Conservation (phyloP, 73 alveolate genomes). For the Tetrahymena elliotti region DNA sequence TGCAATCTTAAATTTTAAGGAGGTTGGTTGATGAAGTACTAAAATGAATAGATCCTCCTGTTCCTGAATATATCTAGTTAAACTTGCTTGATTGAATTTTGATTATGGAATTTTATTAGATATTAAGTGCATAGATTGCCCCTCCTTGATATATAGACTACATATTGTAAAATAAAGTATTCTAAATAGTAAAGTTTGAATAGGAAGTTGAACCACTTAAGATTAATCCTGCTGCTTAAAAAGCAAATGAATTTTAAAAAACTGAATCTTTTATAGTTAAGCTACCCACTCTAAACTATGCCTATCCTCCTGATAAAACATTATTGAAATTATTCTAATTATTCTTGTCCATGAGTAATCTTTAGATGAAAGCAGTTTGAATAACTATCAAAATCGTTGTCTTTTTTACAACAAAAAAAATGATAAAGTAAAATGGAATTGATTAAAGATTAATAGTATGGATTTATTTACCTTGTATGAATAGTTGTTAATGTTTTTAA, state of each 20-base stretch:
- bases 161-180: background rate
- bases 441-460: too few species aligned
- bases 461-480: background rate
- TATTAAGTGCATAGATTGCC: background rate
- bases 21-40: background rate
- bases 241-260: background rate
- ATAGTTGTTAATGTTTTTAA: background rate
- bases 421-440: too few species aligned
- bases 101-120: background rate
- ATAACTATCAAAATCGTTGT: background rate
- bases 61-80: background rate
- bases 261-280: background rate
- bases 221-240: background rate
- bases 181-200: background rate
- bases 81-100: background rate
- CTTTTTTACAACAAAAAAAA: background rate
- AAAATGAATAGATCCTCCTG: background rate
- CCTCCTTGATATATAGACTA: background rate
- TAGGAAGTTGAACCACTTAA: background rate
- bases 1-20: background rate
- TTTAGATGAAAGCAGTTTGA: background rate
- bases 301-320: background rate
- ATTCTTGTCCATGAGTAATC: background rate
- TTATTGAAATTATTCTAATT: background rate
- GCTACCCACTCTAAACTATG: background rate